phyloP scores from a whole-genome alignment of 371 early-diverging fungal species.

The Fennellomyces sp. region DNA sequence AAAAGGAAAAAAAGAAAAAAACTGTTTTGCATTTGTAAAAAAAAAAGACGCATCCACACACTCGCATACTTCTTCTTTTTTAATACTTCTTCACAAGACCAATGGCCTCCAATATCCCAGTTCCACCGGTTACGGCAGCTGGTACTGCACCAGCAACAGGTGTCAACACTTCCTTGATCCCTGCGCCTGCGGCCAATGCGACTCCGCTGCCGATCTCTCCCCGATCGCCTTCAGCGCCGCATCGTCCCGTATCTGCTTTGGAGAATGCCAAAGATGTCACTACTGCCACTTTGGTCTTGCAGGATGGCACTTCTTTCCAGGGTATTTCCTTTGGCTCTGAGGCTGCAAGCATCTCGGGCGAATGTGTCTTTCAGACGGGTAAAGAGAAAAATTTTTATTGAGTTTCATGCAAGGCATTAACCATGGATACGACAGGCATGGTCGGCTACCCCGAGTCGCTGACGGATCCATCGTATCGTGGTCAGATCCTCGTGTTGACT shows the following conservation, averaged over 20 bases:
- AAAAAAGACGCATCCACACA: neutral
- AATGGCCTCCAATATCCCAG: constrained; percentile 45
- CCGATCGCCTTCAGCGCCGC: constrained; percentile 43
- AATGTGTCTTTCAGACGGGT: constrained; percentile 98
- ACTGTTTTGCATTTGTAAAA: neutral
- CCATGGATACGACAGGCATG: constrained; percentile 29
- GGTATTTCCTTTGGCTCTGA: constrained; percentile 96
- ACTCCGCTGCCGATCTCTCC: constrained; percentile 27
- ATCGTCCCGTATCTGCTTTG: constrained; percentile 60
- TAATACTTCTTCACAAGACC: neutral
- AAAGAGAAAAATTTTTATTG: constrained; percentile 16
- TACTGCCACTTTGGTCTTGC: constrained; percentile 72
- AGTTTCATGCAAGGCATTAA: neutral
- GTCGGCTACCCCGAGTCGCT: constrained; percentile 90
- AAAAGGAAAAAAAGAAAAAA: neutral
- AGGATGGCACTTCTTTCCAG: constrained; percentile 86
- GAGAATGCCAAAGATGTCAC: constrained; percentile 54
- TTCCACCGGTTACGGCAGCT: constrained; percentile 43
- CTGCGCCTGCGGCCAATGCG: constrained; percentile 53
- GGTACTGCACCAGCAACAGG: constrained; percentile 32
- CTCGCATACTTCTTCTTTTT: neutral
- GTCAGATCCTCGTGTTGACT: constrained; percentile 92
- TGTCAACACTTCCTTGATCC: constrained; percentile 28
- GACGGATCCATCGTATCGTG: constrained; percentile 96
- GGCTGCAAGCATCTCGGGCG: constrained; percentile 85